Conservation (phyloP, 2,329 filamentous ascomycete species). For the Myrmaecium sp. region DNA sequence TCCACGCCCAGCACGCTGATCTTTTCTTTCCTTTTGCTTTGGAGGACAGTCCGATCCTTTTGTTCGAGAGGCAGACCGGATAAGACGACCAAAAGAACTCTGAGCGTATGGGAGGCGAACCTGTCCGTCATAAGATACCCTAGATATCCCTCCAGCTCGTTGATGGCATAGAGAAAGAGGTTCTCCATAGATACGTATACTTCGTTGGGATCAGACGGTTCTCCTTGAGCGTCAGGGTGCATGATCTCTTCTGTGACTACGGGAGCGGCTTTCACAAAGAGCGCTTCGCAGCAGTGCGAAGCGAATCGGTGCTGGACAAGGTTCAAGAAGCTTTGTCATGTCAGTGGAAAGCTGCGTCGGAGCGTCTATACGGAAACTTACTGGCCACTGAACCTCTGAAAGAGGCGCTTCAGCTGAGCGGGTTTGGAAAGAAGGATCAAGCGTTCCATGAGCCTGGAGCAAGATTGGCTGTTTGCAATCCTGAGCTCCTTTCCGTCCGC, state of each 20-base stretch:
- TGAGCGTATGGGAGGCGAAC: slow-evolving; percentile 81
- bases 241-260: slow-evolving; percentile 55
- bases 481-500: slow-evolving; percentile 88
- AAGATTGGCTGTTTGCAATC: slow-evolving; percentile 87
- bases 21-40: slow-evolving; percentile 86
- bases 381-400: slow-evolving; percentile 70
- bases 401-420: slow-evolving; percentile 70
- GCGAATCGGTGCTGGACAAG: slow-evolving; percentile 92
- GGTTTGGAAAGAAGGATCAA: slow-evolving; percentile 68
- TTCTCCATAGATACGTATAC: slow-evolving; percentile 58
- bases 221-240: slow-evolving; percentile 24
- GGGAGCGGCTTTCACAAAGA: slow-evolving; percentile 72
- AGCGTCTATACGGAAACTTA: slow-evolving; percentile 16
- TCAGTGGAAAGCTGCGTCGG: slow-evolving; percentile 7
- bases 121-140: slow-evolving; percentile 69
- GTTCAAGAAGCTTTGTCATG: slow-evolving; percentile 49
- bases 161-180: slow-evolving; percentile 64
- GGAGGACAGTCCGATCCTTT: slow-evolving; percentile 49
- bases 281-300: slow-evolving; percentile 88
- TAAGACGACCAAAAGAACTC: slow-evolving; percentile 71
- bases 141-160: slow-evolving; percentile 76
- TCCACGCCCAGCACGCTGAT: slow-evolving; percentile 37
- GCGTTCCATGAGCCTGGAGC: slow-evolving; percentile 81
- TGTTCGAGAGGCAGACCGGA: slow-evolving; percentile 67
- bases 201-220: slow-evolving; percentile 29